phyloP scores from a whole-genome alignment of 495 filamentous ascomycete species.

The Poronia punctata region DNA sequence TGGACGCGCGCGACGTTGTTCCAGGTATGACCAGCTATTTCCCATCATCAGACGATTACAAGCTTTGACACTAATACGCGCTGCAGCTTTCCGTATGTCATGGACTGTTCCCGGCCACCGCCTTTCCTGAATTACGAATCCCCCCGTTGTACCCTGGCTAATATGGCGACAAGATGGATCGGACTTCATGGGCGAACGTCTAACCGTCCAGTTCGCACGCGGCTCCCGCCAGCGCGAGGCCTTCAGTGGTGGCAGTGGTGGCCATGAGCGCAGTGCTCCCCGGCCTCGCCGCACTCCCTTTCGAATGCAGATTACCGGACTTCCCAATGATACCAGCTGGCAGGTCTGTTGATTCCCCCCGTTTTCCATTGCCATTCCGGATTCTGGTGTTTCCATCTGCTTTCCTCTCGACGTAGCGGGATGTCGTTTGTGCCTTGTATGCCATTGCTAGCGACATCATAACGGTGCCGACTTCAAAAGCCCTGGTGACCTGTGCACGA shows the following conservation, averaged over 20 bases:
- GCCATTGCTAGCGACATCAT: constrained; percentile 18
- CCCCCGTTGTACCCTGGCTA: constrained; percentile 30
- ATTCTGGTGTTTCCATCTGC: constrained; percentile 30
- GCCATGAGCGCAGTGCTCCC: constrained; percentile 68
- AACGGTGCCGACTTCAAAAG: constrained; percentile 17
- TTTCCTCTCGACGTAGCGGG: constrained; percentile 29
- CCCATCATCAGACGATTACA: constrained; percentile 8
- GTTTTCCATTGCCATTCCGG: constrained; percentile 51
- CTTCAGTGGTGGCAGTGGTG: constrained; percentile 48
- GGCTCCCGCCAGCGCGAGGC: constrained; percentile 80
- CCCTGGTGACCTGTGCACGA: constrained; percentile 16
- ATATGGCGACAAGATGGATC: constrained; percentile 69
- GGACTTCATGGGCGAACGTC: constrained; percentile 92
- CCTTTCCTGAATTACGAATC: constrained; percentile 20
- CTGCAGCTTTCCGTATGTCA: constrained; percentile 51
- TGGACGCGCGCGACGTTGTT: constrained; percentile 95
- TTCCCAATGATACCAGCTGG: constrained; percentile 98
- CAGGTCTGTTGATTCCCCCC: constrained; percentile 81
- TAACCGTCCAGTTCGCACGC: constrained; percentile 96
- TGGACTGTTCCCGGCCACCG: constrained; percentile 23
- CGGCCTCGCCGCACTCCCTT: constrained; percentile 90
- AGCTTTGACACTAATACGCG: constrained; percentile 25
- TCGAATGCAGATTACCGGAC: constrained; percentile 95
- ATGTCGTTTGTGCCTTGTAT: constrained; percentile 19
- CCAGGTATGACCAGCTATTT: constrained; percentile 67